Percentiles rank a stretch among this genome's conserved stretches.
These are phyloP conservation scores for Incumbomyces lentus DNA, from an alignment of 2,329 filamentous ascomycete species.

Conservation along the genomic window DNA sequence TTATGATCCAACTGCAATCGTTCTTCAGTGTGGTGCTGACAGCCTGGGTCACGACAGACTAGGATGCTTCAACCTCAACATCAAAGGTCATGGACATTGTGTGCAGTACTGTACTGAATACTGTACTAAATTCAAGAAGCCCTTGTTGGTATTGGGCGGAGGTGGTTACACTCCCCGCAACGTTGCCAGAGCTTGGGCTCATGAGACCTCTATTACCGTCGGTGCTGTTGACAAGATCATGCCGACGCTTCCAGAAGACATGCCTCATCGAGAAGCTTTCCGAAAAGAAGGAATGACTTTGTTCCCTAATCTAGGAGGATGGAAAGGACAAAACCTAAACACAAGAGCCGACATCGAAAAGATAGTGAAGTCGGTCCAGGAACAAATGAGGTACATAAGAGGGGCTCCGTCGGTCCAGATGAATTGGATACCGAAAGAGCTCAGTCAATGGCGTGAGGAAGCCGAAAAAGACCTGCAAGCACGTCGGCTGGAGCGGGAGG, in stretches of 20 bases:
- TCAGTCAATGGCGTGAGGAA: constrained; percentile 46
- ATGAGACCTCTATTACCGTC: constrained; percentile 87
- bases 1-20: constrained; percentile 84
- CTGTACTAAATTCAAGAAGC: constrained; percentile 69
- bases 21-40: constrained; percentile 91
- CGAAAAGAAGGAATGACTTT: constrained; percentile 68
- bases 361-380: constrained; percentile 66
- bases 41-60: constrained; percentile 86
- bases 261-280: constrained; percentile 83
- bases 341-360: constrained; percentile 63
- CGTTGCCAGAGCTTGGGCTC: constrained; percentile 91
- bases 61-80: constrained; percentile 92
- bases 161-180: constrained; percentile 95
- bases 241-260: constrained; percentile 64
- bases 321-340: constrained; percentile 65
- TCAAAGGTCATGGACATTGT: constrained; percentile 85
- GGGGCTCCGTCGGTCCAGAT: constrained; percentile 81
- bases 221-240: constrained; percentile 60
- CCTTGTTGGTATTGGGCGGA: constrained; percentile 82
- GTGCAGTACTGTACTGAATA: constrained; percentile 82
- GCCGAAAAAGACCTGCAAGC: constrained; percentile 36
- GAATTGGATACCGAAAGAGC: constrained; percentile 66
- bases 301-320: constrained; percentile 69
- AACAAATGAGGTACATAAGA: constrained; percentile 78
- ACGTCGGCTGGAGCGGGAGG: constrained; percentile 32